phyloP scores from a whole-genome alignment of 768 basidiomycete species.

The Lentinula detonsa region DNA sequence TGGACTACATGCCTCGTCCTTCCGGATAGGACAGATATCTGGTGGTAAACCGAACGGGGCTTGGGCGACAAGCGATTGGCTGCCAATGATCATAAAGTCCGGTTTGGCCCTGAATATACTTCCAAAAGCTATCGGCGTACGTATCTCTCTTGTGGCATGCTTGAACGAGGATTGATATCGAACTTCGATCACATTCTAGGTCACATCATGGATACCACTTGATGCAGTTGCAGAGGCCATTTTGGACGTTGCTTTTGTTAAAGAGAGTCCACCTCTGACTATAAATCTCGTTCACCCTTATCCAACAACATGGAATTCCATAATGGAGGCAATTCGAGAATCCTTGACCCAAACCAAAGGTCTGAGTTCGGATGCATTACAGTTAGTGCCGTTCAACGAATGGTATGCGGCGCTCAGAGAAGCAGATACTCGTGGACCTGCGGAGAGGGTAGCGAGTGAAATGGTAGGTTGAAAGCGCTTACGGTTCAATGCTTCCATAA shows the following conservation, averaged over 20 bases:
- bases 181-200: slow-evolving; percentile 14
- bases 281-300: slow-evolving; percentile 33
- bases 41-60: slow-evolving; percentile 33
- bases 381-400: slow-evolving; percentile 17
- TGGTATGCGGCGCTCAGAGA: slow-evolving; percentile 24
- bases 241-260: slow-evolving; percentile 17
- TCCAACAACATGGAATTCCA: slow-evolving; percentile 21
- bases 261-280: slow-evolving; percentile 13
- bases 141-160: slow-evolving; percentile 18
- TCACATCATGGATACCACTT: slow-evolving; percentile 37
- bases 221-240: slow-evolving; percentile 28
- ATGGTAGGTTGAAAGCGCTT: slow-evolving; percentile 21
- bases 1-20: slow-evolving; percentile 22
- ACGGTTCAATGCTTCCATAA: neutral
- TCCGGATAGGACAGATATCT: slow-evolving; percentile 39
- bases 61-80: slow-evolving; percentile 41
- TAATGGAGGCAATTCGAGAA: slow-evolving; percentile 20
- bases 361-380: slow-evolving; percentile 7
- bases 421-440: slow-evolving; percentile 11
- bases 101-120: slow-evolving; percentile 21
- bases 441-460: slow-evolving; percentile 19
- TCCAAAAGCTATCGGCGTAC: slow-evolving; percentile 26
- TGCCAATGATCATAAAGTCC: slow-evolving; percentile 36
- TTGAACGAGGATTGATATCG: slow-evolving; percentile 35
- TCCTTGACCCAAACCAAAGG: slow-evolving; percentile 12